Evolutionary conservation across 2,329 filamentous ascomycete genomes (phyloP).

Genomic region (Neonectria neomacrospora): DNA sequence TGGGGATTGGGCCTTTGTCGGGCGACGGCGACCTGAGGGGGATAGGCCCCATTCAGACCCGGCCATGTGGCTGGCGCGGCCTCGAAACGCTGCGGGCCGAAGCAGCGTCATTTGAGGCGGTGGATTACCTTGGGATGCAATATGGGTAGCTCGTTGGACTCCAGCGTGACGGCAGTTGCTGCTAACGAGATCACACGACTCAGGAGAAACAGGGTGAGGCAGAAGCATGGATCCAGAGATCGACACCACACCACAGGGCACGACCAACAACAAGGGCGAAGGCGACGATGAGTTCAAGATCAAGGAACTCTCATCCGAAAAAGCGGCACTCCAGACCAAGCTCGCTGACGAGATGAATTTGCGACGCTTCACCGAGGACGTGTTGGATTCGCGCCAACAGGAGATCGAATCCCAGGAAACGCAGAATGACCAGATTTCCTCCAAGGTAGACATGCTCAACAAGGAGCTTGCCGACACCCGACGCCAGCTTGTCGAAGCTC

Average conservation of each 20-base stretch:
- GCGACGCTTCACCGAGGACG: conserved; percentile 51
- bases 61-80: conserved; percentile 31
- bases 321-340: conserved; percentile 39
- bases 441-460: conserved; percentile 46
- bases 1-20: conserved; percentile 35
- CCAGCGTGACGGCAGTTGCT: conserved; percentile 13
- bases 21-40: conserved; percentile 28
- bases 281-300: conserved; percentile 17
- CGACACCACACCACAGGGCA: conserved; percentile 13
- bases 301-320: conserved; percentile 28
- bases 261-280: conserved; percentile 17
- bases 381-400: conserved; percentile 51
- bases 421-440: conserved; percentile 44
- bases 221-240: conserved; percentile 35
- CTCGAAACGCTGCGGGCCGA: conserved; percentile 18
- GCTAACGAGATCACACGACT: conserved; percentile 17
- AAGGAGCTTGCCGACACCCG: conserved; percentile 47
- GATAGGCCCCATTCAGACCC: conserved; percentile 23
- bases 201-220: conserved; percentile 12
- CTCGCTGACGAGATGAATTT: conserved; percentile 48
- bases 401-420: conserved; percentile 49
- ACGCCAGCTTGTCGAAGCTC: conserved; percentile 47
- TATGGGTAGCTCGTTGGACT: conserved; percentile 20
- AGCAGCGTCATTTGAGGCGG: conserved; percentile 16
- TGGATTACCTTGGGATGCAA: conserved; percentile 26